Conservation (phyloP, 2,329 filamentous ascomycete genomes). For the Sphaerulina vaccinii region DNA sequence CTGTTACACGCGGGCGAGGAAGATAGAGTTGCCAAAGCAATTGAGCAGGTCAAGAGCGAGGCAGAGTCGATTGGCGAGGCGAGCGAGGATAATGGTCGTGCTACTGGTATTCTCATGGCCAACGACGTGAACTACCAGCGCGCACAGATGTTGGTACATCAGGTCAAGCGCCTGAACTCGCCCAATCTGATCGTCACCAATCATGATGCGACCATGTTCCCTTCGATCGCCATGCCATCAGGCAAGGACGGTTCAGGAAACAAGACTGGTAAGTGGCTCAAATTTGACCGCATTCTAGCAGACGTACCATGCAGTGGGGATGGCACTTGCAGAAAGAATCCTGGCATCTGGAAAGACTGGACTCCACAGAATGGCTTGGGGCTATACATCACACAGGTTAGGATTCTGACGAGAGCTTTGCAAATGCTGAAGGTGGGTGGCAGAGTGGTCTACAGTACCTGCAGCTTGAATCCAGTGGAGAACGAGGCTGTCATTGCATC, state of each 20-base stretch:
- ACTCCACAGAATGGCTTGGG: conserved; percentile 82
- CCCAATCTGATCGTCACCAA: conserved; percentile 97
- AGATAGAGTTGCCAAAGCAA: conserved; percentile 71
- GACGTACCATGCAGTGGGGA: conserved; percentile 97
- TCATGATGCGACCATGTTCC: conserved; percentile 94
- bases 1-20: conserved; percentile 93
- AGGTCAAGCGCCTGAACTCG: conserved; percentile 94
- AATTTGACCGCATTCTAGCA: conserved; percentile 93
- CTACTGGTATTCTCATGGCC: conserved; percentile 87
- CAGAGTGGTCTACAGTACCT: conserved; percentile 94
- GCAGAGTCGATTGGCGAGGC: conserved; percentile 45
- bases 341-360: conserved; percentile 94
- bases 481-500: conserved; percentile 89
- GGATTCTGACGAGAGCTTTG: conserved; percentile 86
- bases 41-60: conserved; percentile 57
- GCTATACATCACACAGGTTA: conserved; percentile 79
- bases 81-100: conserved; percentile 70
- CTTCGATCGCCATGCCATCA: conserved; percentile 79
- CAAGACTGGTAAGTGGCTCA: conserved; percentile 67
- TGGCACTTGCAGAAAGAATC: conserved; percentile 89
- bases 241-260: conserved; percentile 49
- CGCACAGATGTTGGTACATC: conserved; percentile 94
- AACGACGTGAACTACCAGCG: conserved; percentile 98
- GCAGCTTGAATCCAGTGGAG: conserved; percentile 97
- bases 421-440: conserved; percentile 96